Percentiles rank a stretch among this genome's conserved stretches.
phyloP scores from a whole-genome alignment of 2,329 filamentous ascomycete species.

The Fusarium pseudonygamai region DNA sequence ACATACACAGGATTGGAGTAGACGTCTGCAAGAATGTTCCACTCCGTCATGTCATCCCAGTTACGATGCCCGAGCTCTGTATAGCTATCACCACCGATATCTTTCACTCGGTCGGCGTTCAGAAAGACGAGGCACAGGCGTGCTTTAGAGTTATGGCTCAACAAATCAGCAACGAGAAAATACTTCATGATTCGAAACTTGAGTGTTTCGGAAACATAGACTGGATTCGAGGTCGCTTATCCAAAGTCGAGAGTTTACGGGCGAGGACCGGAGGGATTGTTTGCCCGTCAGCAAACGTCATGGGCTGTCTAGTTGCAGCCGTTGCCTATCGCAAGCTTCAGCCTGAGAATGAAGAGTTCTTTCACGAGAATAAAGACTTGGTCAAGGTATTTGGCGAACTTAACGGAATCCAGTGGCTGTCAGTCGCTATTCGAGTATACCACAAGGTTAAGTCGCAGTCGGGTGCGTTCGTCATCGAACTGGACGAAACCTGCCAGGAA shows the following conservation, averaged over 20 bases:
- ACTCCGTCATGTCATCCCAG: rapidly evolving
- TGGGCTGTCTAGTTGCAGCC: neutral
- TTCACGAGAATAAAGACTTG: rapidly evolving
- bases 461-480: rapidly evolving
- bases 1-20: rapidly evolving
- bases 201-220: too few relatives aligned
- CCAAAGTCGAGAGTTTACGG: rapidly evolving
- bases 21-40: neutral
- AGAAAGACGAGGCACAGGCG: neutral
- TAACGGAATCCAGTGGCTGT: neutral
- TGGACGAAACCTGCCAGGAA: rapidly evolving
- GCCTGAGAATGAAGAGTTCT: rapidly evolving
- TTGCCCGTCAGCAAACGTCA: rapidly evolving
- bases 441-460: rapidly evolving
- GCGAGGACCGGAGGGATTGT: rapidly evolving
- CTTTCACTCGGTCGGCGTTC: rapidly evolving
- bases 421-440: neutral
- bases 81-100: rapidly evolving
- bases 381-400: neutral
- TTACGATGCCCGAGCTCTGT: rapidly evolving
- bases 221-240: too few relatives aligned
- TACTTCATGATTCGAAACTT: too few relatives aligned
- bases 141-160: too few relatives aligned
- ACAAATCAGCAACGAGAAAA: too few relatives aligned
- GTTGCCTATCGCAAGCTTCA: rapidly evolving